Evolutionary conservation across 164 flowering plant genomes (phyloP), one percentile per base, ranked within the genome.

Genomic region (Kalanchoe fedtschenkoi): DNA sequence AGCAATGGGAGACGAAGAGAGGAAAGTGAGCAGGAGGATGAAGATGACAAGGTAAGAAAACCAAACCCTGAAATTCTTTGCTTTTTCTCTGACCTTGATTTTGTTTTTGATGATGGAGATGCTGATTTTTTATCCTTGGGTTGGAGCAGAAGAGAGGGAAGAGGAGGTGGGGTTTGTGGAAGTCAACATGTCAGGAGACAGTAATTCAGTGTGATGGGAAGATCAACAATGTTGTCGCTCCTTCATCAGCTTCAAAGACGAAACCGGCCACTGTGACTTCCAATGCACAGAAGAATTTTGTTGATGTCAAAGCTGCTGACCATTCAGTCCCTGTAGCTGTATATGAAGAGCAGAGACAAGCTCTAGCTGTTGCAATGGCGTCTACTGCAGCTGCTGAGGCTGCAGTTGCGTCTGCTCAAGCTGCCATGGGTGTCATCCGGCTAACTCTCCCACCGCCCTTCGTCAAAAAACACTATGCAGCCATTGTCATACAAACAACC

Each of bases 141-240:
- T n/a, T n/a, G n/a, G n/a, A 67, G 76, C 78, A 89, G 91, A 85
- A 75, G 68, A 78, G 77, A 69, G 87, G 80, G 39, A 87, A 80
- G 66, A 62, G 82, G 55, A 78, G 88, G 71, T 88, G 93, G 95
- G 62, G 81, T 38, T 84, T 86, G 69, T 62, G 77, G 66, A 90
- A 81, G 72, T 60, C 69, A 61, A 58, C 83, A 1, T 67, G 63
- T 53, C 76, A 68, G 9, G 76, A 71, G 51, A 53, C 69, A 6
- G 61, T 44, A 29, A 68, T 51, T 42, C 70, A 73, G 21, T 59
- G 69, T 54, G 79, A 75, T 59, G 65, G 66, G 35, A 68, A 64
- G 37, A 62, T 43, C 66, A 56, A 58, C 65, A 68, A 71, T 46
- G 35, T 66, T 5, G 19, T 66, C 32, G 9, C 75, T 19, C 44